Percentiles rank a stretch among this genome's conserved stretches.
phyloP scores from a whole-genome alignment of 352 stramenopile species.

The Globisporangium orthogonon region DNA sequence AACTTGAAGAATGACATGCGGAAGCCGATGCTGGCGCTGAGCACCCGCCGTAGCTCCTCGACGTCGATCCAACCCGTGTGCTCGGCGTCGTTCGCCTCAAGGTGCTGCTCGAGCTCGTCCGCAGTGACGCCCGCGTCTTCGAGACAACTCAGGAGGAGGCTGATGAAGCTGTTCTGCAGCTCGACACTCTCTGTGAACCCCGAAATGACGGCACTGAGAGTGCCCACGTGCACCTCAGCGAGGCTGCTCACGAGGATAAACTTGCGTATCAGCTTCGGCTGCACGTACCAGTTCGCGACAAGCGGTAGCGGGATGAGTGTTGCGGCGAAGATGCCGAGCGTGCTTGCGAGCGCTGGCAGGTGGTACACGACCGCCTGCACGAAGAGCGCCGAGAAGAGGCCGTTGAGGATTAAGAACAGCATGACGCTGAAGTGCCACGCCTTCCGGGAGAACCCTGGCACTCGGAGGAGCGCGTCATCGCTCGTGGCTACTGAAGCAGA shows the following conservation, averaged over 20 bases:
- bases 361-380: constrained; percentile 56
- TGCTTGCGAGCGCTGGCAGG: constrained; percentile 16
- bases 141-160: constrained; percentile 23
- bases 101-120: constrained; percentile 23
- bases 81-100: constrained; percentile 20
- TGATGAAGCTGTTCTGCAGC: constrained; percentile 41
- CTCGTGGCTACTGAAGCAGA: background rate
- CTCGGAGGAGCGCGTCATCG: constrained; percentile 2
- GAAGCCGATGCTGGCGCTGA: constrained; percentile 31
- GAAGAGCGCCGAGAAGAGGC: constrained; percentile 53
- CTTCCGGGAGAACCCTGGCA: constrained; percentile 46
- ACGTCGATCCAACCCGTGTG: constrained; percentile 31
- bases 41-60: constrained; percentile 29
- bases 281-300: constrained; percentile 45
- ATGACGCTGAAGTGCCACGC: constrained; percentile 53
- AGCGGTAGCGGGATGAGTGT: constrained; percentile 34
- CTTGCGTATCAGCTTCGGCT: constrained; percentile 50
- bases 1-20: constrained; percentile 48
- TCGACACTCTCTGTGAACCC: constrained; percentile 57
- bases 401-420: constrained; percentile 57
- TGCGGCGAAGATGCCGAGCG: constrained; percentile 16
- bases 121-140: constrained; percentile 15
- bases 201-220: constrained; percentile 44
- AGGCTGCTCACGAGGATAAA: constrained; percentile 56
- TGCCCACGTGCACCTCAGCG: constrained; percentile 38